These are phyloP conservation scores for Claviceps monticola DNA, from an alignment of 2,329 filamentous ascomycete genomes.

Conservation along the genomic window DNA sequence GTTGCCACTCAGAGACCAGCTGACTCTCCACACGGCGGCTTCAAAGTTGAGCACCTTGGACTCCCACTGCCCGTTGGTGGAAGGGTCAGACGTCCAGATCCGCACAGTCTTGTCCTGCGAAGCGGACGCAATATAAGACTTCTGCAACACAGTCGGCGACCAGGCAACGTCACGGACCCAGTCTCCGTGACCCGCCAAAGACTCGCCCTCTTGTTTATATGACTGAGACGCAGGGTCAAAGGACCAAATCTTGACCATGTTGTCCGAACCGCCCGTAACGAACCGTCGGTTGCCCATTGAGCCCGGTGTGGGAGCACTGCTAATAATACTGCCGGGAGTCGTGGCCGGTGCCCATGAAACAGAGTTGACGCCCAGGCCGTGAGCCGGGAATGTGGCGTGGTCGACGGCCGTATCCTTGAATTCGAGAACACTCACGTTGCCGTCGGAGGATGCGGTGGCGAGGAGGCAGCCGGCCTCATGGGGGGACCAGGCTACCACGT, in stretches of 20 bases:
- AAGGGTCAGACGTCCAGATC: constrained; percentile 74
- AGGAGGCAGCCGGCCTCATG: constrained; percentile 91
- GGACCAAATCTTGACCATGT: constrained; percentile 84
- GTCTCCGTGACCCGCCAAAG: constrained; percentile 73
- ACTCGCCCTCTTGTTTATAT: constrained; percentile 48
- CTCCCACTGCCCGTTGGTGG: constrained; percentile 59
- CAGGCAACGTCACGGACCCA: constrained; percentile 98
- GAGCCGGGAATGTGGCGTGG: constrained; percentile 78
- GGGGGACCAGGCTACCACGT: constrained; percentile 94
- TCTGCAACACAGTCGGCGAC: constrained; percentile 88
- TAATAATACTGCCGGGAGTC: constrained; percentile 71
- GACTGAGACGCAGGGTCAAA: constrained; percentile 51
- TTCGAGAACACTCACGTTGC: constrained; percentile 84
- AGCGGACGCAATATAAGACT: constrained; percentile 91
- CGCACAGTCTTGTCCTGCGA: constrained; percentile 94
- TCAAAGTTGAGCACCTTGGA: constrained; percentile 80
- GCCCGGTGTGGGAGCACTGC: constrained; percentile 47
- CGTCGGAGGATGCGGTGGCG: constrained; percentile 87
- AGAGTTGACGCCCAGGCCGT: constrained; percentile 87
- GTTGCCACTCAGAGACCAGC: constrained; percentile 95
- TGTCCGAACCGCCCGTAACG: constrained; percentile 90
- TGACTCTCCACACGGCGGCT: constrained; percentile 84
- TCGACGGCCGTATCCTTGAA: constrained; percentile 94
- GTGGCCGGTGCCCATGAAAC: constrained; percentile 90
- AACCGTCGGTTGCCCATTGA: constrained; percentile 62